Conservation (phyloP, 148 eudicot genomes). For the Cornus suecica region DNA sequence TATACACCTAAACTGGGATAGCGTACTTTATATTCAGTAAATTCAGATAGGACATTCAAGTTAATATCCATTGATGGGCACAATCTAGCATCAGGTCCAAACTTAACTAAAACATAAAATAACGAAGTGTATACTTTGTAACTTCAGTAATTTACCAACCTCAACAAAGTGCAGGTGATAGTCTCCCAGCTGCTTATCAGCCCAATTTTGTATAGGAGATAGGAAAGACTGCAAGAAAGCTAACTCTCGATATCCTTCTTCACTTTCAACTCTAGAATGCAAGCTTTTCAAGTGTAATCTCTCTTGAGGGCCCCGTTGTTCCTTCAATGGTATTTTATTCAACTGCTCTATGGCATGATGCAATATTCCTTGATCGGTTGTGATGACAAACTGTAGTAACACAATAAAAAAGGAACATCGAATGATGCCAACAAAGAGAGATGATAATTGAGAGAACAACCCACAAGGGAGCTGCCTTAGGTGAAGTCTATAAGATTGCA, state of each 20-base stretch:
- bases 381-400: constrained; percentile 69
- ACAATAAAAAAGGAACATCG: constrained; percentile 7
- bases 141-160: constrained; percentile 41
- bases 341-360: constrained; percentile 79
- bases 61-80: background rate
- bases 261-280: constrained; percentile 65
- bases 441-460: background rate
- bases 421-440: constrained; percentile 1
- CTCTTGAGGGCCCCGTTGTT: constrained; percentile 95
- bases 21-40: background rate
- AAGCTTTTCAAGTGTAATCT: constrained; percentile 81
- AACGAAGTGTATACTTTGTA: constrained; percentile 4
- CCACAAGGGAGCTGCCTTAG: background rate
- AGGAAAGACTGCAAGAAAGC: constrained; percentile 85
- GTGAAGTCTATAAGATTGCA: background rate
- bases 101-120: constrained; percentile 3
- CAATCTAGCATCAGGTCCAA: background rate
- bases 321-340: constrained; percentile 83
- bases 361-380: constrained; percentile 80
- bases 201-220: constrained; percentile 86
- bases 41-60: background rate
- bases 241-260: constrained; percentile 54
- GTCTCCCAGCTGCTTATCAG: constrained; percentile 83
- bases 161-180: constrained; percentile 82
- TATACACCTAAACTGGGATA: background rate